These are phyloP conservation scores for Yamadazyma atmosphaerica DNA, from an alignment of 1,139 yeast species.

Conservation along the genomic window DNA sequence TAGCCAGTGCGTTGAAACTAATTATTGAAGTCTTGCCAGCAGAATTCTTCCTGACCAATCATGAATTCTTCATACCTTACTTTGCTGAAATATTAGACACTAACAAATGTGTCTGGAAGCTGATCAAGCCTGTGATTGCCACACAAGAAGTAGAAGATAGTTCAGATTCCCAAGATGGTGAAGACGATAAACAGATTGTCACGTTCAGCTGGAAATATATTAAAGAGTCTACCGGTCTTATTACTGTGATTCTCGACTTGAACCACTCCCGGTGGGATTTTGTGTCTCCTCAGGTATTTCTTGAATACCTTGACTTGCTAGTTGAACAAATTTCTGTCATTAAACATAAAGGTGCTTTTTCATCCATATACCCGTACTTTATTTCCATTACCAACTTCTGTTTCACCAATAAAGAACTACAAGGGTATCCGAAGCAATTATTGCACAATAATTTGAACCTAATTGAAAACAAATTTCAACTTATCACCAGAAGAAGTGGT, in stretches of 20 bases:
- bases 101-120: slow-evolving; percentile 46
- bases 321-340: slow-evolving; percentile 69
- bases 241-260: slow-evolving; percentile 41
- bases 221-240: slow-evolving; percentile 68
- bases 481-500: slow-evolving; percentile 86
- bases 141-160: slow-evolving; percentile 21
- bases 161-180: slow-evolving; percentile 46
- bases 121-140: slow-evolving; percentile 55
- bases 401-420: slow-evolving; percentile 25
- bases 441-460: slow-evolving; percentile 50
- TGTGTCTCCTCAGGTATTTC: slow-evolving; percentile 21
- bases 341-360: slow-evolving; percentile 89
- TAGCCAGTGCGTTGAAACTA: slow-evolving; percentile 55
- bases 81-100: slow-evolving; percentile 5
- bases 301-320: slow-evolving; percentile 39
- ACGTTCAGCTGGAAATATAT: slow-evolving; percentile 83
- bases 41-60: slow-evolving; percentile 2
- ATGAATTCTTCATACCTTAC: slow-evolving; percentile 2
- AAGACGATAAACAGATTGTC: slow-evolving; percentile 51
- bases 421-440: slow-evolving; percentile 52
- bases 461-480: slow-evolving; percentile 59
- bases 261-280: slow-evolving; percentile 7
- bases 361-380: slow-evolving; percentile 82
- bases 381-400: slow-evolving; percentile 61
- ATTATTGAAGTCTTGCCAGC: slow-evolving; percentile 28